phyloP scores from a whole-genome alignment of 176 grass and related monocot species.

The Pontederia crassipes region DNA sequence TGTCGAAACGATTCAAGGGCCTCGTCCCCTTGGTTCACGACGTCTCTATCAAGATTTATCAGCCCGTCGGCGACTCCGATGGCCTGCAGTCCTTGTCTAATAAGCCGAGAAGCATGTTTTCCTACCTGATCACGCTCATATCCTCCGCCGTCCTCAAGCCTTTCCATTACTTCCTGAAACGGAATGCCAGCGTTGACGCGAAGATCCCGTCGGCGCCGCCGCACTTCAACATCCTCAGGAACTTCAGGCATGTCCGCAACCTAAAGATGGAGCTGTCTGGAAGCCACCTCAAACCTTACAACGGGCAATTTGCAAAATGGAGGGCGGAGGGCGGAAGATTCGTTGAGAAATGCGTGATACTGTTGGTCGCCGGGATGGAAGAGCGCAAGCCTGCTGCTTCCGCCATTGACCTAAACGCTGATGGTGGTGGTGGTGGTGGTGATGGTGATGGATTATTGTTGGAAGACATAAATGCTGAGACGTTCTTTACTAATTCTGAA shows the following conservation, averaged over 20 bases:
- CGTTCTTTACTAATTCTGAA: not conserved
- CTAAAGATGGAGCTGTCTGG: conserved; percentile 57
- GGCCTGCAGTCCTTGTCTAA: conserved; percentile 10
- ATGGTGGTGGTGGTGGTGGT: not conserved
- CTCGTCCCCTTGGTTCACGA: not conserved
- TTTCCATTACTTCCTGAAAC: conserved; percentile 29
- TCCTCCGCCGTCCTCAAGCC: conserved; percentile 48
- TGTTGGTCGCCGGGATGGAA: conserved; percentile 24
- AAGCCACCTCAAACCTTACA: conserved; percentile 44
- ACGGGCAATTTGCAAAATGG: conserved; percentile 42
- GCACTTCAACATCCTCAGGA: conserved; percentile 63
- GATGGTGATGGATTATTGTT: no score
- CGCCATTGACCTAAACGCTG: not conserved
- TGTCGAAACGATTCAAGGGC: not conserved
- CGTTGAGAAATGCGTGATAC: conserved; percentile 57
- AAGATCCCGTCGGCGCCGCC: conserved; percentile 29
- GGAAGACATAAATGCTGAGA: not conserved
- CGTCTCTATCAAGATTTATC: not conserved
- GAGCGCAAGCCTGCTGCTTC: not conserved
- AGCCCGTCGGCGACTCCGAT: not conserved
- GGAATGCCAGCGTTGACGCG: not conserved
- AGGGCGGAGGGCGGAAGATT: conserved; percentile 57
- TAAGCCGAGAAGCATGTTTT: conserved; percentile 36
- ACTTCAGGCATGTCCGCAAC: conserved; percentile 51
- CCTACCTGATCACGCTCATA: conserved; percentile 50